These are phyloP conservation scores for Pleurotus sapidus DNA, from an alignment of 768 basidiomycete genomes.

Conservation along the genomic window DNA sequence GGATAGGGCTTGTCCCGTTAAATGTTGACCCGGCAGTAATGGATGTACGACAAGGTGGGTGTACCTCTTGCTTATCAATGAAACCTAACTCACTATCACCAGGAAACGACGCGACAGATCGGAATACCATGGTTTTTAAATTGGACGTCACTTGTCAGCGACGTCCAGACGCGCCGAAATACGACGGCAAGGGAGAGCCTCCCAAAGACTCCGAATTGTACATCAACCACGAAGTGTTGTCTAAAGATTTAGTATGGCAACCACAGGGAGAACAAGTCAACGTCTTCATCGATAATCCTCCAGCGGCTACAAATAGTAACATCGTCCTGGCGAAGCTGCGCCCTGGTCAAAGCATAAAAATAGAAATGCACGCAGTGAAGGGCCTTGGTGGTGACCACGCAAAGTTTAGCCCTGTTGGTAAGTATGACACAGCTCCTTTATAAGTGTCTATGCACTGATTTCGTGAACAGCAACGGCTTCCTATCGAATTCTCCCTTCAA, in stretches of 20 bases:
- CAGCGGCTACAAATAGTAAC: conserved; percentile 70
- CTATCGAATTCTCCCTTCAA: conserved; percentile 87
- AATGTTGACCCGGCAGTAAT: conserved; percentile 80
- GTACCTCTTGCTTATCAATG: not conserved
- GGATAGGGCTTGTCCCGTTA: conserved; percentile 87
- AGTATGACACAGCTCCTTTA: conserved; percentile 17
- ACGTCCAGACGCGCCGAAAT: conserved; percentile 51
- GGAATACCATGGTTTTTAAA: conserved; percentile 88
- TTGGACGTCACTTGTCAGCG: conserved; percentile 70
- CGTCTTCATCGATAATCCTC: conserved; percentile 51
- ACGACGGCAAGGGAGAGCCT: conserved; percentile 10
- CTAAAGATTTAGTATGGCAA: conserved; percentile 69
- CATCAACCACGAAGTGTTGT: conserved; percentile 65
- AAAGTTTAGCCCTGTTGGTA: conserved; percentile 94
- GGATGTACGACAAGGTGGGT: conserved; percentile 45
- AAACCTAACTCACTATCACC: not conserved
- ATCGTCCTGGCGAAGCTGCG: conserved; percentile 90
- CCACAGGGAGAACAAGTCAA: conserved; percentile 79
- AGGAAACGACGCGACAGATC: conserved; percentile 73
- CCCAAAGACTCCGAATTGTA: conserved; percentile 61
- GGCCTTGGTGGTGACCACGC: conserved; percentile 93
- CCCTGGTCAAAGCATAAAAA: conserved; percentile 84
- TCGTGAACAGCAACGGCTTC: conserved; percentile 83
- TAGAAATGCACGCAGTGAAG: conserved; percentile 90
- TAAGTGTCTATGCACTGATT: not conserved